Percentiles rank a stretch among this genome's conserved stretches.
Evolutionary conservation across 441 rosid species (phyloP).

Genomic region (Gossypium aridum): DNA sequence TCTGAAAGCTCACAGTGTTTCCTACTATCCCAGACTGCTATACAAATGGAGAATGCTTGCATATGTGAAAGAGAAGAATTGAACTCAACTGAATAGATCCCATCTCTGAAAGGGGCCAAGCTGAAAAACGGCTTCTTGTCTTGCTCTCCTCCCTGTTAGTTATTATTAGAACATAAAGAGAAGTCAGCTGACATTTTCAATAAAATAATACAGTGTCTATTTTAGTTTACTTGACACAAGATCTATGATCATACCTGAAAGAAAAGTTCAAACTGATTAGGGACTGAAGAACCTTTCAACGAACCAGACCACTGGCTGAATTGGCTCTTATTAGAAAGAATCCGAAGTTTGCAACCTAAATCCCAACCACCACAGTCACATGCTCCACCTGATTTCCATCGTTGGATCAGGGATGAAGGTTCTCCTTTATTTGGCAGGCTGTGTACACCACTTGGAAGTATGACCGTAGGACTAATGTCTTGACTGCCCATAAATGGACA

Average conservation of each 20-base stretch:
- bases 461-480: conserved; percentile 51
- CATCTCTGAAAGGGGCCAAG: conserved; percentile 66
- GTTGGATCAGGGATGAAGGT: conserved; percentile 78
- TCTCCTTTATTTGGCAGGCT: conserved; percentile 80
- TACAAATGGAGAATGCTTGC: conserved; percentile 83
- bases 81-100: conserved; percentile 74
- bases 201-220: too few species aligned
- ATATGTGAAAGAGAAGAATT: conserved; percentile 56
- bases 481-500: conserved; percentile 14
- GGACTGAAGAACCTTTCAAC: conserved; percentile 28
- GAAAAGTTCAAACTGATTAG: conserved; percentile 54
- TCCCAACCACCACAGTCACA: conserved; percentile 99
- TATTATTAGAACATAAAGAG: conserved; percentile 13
- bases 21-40: conserved; percentile 64
- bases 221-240: background rate
- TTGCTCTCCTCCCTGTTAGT: conserved; percentile 49
- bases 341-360: conserved; percentile 71
- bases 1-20: conserved; percentile 30
- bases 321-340: conserved; percentile 46
- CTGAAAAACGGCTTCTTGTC: conserved; percentile 55
- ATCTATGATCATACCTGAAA: conserved; percentile 46
- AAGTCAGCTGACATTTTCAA: conserved; percentile 13
- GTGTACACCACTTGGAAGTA: conserved; percentile 86
- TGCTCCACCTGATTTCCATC: conserved; percentile 91
- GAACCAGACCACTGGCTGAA: conserved; percentile 25